Evolutionary conservation across 2,329 filamentous ascomycete genomes (phyloP), one percentile per base, ranked within the genome.

Genomic region (Alternaria panax): DNA sequence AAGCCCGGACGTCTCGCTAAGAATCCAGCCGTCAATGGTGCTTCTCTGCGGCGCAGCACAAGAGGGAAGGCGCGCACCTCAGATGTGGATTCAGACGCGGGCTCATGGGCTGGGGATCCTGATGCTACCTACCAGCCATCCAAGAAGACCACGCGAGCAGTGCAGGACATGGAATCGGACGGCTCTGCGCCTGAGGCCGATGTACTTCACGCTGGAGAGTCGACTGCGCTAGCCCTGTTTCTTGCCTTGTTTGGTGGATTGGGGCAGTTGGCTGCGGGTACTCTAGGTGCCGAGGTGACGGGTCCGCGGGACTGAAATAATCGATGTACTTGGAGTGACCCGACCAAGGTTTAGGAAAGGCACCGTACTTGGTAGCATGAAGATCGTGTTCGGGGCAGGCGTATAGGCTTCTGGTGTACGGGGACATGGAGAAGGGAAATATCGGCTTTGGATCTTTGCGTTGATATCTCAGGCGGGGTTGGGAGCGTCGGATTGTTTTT

Each of bases 211-310:
- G 75, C 74, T 14, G 71, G 73, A 9, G 77, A 79, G 59, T 71
- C 73, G 8, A 77, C 76, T 9, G 77, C 71, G 7, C 55, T 79
- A 50, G 71, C 74, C 2, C 56, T 78, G 36, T 76, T 74, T 41
- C 59, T 79, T 30, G 59, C 69, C 7, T 72, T 78, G 28, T 36
- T 73, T 2, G 77, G 76, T 11, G 77, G 77, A 7, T 52, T 79
- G 24, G 77, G 77, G 2, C 67, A 74, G 54, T 45, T 76, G 28
- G 73, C 71, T 42, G 66, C 75, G 20, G 68, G 71, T 25, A 72
- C 73, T 41, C 60, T 78, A 18, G 77, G 77, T 8, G 76, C 75
- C 18, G 77, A 79, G 62, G 72, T 74, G 25, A 73, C 64, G 9
- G 67, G 66, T 25, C 61, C 65, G 28, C 40, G 51, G 42, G 66